Base-by-base conservation (phyloP, 768 basidiomycete species). In the Hypsizygus marmoreus region DNA sequence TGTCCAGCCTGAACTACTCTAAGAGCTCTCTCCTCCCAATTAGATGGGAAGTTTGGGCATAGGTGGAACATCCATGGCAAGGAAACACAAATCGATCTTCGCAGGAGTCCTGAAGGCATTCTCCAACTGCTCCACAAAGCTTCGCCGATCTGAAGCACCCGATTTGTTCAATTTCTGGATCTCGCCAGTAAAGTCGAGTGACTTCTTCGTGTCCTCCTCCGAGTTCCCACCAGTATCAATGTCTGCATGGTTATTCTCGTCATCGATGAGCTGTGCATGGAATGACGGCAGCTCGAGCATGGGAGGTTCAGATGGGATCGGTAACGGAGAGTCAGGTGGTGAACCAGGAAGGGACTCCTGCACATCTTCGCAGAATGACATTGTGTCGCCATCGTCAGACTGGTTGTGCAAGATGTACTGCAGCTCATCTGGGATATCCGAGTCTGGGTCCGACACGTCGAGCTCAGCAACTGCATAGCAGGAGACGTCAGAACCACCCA, bases 151-250 rank as follows among this genome's bases (percentile, higher is more conserved):
- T 1, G 81, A 82, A 1, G 57, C 86, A 25, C 85, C 84, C 5
- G 81, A 83, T 54, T 87, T 82, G 42, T 85, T 83, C 38, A 91
- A 71, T 55, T 70, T 81, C 62, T 76, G 67, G 41, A 91, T 64
- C 61, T 91, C 90, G 29, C 84, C 86, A 0, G 90, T 92, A 58
- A 91, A 92, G 57, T 92, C 89, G 49, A 91, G 91, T 1, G 83
- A 86, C 55, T 78, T 85, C 68, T 84, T 88, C 0, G 88, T 91
- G 51, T 85, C 80, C 52, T 87, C 81, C 43, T 83, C 82, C 10
- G 70, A 67, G 28, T 59, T 43, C 2, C 50, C 71, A 16, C 64
- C 65, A n/a, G 72, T 75, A 20, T 76, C 75, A 3, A 69, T 47
- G 30, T 76, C 69, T 1, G 57, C 67, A 16, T 66, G 68, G 28